phyloP scores from a whole-genome alignment of 2,329 filamentous ascomycete species.

The Escovopsis sp. region DNA sequence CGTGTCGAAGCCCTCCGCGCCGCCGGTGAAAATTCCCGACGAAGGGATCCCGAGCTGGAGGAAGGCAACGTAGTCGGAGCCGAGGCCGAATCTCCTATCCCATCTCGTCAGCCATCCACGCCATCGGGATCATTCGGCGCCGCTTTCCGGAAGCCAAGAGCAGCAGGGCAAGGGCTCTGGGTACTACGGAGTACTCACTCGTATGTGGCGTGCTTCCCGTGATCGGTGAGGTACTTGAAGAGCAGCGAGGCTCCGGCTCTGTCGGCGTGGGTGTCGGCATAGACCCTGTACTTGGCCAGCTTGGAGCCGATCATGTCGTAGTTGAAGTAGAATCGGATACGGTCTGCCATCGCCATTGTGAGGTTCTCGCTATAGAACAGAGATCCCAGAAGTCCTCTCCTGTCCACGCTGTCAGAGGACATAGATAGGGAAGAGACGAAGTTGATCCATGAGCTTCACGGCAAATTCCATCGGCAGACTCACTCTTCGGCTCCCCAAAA shows the following conservation, averaged over 20 bases:
- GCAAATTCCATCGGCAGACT: constrained; percentile 6
- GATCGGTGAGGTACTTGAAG: constrained; percentile 15
- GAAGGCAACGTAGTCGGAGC: constrained; percentile 25
- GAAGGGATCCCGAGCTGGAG: constrained; percentile 21
- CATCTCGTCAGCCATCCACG: not conserved
- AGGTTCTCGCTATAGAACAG: constrained; percentile 24
- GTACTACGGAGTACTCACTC: constrained; percentile 6
- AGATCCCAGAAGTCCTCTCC: constrained; percentile 28
- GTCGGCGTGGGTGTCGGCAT: constrained; percentile 25
- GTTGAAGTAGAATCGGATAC: constrained; percentile 53
- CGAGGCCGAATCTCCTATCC: constrained; percentile 17
- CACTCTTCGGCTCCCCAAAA: constrained; percentile 27
- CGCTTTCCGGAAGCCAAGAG: no score
- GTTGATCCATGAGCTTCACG: not conserved
- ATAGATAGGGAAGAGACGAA: not conserved
- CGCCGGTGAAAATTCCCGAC: constrained; percentile 25
- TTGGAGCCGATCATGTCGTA: constrained; percentile 53
- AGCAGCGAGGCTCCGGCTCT: constrained; percentile 17
- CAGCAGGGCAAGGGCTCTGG: no score
- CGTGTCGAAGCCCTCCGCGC: constrained; percentile 16
- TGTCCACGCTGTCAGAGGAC: constrained; percentile 1
- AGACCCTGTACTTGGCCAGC: constrained; percentile 24
- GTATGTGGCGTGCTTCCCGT: constrained; percentile 15
- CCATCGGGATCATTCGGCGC: no score
- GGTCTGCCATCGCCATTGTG: constrained; percentile 26